A percentile compares a stretch with the other conserved stretches of the same genome.
Conservation (phyloP, 208 protist species). For the Lotmaria passim region DNA sequence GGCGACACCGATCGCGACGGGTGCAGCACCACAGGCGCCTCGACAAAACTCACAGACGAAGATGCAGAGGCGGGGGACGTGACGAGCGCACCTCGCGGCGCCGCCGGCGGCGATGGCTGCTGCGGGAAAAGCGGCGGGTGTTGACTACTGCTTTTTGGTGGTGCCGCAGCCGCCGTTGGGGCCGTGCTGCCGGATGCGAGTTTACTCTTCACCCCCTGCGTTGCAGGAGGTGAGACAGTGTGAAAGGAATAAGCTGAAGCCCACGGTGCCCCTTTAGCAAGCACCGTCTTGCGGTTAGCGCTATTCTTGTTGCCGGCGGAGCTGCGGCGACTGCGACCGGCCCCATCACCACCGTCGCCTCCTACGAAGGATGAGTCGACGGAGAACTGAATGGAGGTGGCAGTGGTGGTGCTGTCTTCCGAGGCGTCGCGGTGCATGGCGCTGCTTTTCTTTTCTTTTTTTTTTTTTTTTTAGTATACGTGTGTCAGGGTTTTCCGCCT, state of each 20-base stretch:
- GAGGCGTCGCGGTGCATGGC: conserved; percentile 20
- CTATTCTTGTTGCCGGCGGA: background rate
- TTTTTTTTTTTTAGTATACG: background rate
- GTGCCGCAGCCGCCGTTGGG: background rate
- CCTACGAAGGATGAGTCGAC: conserved; percentile 23
- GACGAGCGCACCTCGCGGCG: background rate
- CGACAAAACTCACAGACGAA: background rate
- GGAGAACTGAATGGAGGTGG: conserved; percentile 34
- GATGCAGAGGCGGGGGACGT: background rate
- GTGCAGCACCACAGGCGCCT: background rate
- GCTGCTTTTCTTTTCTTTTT: background rate
- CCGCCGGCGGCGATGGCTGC: background rate
- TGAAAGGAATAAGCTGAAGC: too few relatives aligned
- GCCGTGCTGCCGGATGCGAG: background rate
- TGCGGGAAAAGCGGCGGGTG: conserved; percentile 7
- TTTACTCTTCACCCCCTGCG: background rate
- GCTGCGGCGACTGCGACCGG: conserved; percentile 14
- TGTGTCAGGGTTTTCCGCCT: too few relatives aligned
- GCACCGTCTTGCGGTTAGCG: background rate
- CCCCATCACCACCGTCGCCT: conserved; percentile 4
- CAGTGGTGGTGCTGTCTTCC: conserved; percentile 9
- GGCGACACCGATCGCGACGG: background rate
- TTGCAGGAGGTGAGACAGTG: background rate
- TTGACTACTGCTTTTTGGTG: background rate
- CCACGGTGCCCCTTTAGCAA: too few relatives aligned